Conservation (phyloP, 2,329 filamentous ascomycete species). For the Xylariales sp. region DNA sequence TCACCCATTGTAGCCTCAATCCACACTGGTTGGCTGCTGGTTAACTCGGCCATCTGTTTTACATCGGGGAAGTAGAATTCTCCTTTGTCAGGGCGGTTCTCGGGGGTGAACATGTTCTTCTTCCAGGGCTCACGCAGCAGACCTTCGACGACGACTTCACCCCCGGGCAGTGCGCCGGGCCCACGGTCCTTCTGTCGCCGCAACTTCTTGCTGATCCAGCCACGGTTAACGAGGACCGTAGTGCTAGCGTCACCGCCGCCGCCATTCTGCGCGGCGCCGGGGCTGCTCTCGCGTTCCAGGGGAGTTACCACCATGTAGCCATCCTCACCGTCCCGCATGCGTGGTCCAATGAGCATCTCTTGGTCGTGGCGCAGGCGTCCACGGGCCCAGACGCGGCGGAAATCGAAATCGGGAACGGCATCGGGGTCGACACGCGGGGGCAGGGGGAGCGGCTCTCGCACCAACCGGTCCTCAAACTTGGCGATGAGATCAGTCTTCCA, state of each 20-base stretch:
- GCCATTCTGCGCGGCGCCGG: constrained; percentile 17
- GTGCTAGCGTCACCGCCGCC: constrained; percentile 31
- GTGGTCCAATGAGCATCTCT: constrained; percentile 94
- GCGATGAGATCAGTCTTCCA: constrained; percentile 95
- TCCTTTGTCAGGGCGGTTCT: constrained; percentile 76
- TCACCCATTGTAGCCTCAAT: constrained; percentile 92
- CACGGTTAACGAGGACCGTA: constrained; percentile 82
- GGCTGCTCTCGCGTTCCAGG: constrained; percentile 63
- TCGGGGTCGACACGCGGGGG: constrained; percentile 77
- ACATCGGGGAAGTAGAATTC: constrained; percentile 97
- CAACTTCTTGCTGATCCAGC: constrained; percentile 83
- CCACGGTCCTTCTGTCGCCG: constrained; percentile 60
- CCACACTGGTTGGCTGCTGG: constrained; percentile 85
- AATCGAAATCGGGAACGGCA: constrained; percentile 88
- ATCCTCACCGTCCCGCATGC: constrained; percentile 82
- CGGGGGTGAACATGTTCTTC: constrained; percentile 96
- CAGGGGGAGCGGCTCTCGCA: constrained; percentile 79
- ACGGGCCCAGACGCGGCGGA: constrained; percentile 72
- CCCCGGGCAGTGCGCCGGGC: constrained; percentile 60
- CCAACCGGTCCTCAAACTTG: constrained; percentile 84
- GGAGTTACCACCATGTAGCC: constrained; percentile 92
- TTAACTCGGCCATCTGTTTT: constrained; percentile 78
- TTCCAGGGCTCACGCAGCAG: constrained; percentile 86
- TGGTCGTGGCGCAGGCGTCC: constrained; percentile 79
- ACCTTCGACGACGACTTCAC: constrained; percentile 76